Evolutionary conservation across 2,329 filamentous ascomycete species (phyloP).

Genomic region (Colletotrichum tofieldiae): DNA sequence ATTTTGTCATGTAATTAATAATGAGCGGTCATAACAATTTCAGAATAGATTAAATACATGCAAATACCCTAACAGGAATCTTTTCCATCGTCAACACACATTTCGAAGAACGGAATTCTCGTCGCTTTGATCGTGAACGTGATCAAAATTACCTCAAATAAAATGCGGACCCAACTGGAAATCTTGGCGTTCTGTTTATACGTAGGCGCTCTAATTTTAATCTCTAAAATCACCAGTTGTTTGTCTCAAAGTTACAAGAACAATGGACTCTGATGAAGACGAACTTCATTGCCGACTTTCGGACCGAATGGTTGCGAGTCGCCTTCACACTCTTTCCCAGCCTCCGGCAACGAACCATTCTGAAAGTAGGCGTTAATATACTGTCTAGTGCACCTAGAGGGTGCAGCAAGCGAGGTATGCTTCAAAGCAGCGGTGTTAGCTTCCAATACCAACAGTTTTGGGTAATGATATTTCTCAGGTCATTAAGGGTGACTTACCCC

Average conservation of each 20-base stretch:
- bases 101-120: too few species aligned
- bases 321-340: slow-evolving; percentile 62
- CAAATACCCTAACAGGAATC: too few species aligned
- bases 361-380: slow-evolving; percentile 63
- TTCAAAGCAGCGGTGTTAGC: slow-evolving; percentile 43
- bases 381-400: slow-evolving; percentile 61
- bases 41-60: not conserved
- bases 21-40: too few species aligned
- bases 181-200: not conserved
- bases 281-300: not conserved
- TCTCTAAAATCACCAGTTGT: not conserved
- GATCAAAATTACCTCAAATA: too few species aligned
- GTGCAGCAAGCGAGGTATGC: slow-evolving; percentile 66
- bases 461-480: not conserved
- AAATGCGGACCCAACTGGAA: not conserved
- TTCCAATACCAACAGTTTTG: not conserved
- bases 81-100: not conserved
- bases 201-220: too few species aligned
- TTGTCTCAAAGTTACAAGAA: not conserved
- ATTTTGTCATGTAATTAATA: too few species aligned
- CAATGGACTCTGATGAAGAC: not conserved
- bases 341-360: slow-evolving; percentile 60
- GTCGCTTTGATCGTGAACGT: not conserved
- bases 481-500: slow-evolving; percentile 56
- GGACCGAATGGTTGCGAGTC: slow-evolving; percentile 60